Base-by-base conservation (phyloP, 495 filamentous ascomycete genomes). In the Talaromyces adpressus region DNA sequence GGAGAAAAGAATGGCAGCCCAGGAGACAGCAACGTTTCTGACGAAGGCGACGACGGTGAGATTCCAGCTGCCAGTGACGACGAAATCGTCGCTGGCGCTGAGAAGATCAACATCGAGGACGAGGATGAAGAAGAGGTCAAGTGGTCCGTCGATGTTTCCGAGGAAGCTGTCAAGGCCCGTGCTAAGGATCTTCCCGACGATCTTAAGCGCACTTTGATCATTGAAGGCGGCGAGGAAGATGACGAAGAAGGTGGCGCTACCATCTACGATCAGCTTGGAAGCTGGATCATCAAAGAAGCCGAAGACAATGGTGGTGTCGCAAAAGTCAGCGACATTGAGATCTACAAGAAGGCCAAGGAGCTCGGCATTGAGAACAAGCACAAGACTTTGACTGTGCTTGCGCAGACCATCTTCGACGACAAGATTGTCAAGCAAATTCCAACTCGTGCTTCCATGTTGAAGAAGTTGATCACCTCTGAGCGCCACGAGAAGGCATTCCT, bases 401-500 rank as follows among this genome's bases (percentile, higher is more conserved):
- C 92, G 47, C 91, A 96, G 81, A 92, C 91, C 68, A 81, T 98
- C 68, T 98, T 98, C 72, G 88, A 96, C 70, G 87, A 96, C 64
- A 88, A 88, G 71, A 94, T 98, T 64, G 81, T 86, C 70, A 87
- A 88, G 78, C 91, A 98, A 79, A 89, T 98, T 64, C 82, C 86
- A 64, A 81, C 79, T 71, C 93, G 94, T 69, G 89, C 88, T 62
- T 75, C 80, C 62, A 87, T 98, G 80, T 85, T 98, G 64, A 95
- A 94, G 80, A 91, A 92, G 89, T 84, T 97, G 81, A 85, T 95
- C 69, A 89, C 86, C 23, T 91, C 91, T 27, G 94, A 98, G 69
- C 87, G 89, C 62, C 93, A 98, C 74, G 86, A 98, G 80, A 97
- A 94, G 84, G 93, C 94, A 59, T 88, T 98, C 75, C 87, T 98